These are phyloP conservation scores for Cladorrhinum samala DNA, from an alignment of 495 filamentous ascomycete species.

Conservation along the genomic window DNA sequence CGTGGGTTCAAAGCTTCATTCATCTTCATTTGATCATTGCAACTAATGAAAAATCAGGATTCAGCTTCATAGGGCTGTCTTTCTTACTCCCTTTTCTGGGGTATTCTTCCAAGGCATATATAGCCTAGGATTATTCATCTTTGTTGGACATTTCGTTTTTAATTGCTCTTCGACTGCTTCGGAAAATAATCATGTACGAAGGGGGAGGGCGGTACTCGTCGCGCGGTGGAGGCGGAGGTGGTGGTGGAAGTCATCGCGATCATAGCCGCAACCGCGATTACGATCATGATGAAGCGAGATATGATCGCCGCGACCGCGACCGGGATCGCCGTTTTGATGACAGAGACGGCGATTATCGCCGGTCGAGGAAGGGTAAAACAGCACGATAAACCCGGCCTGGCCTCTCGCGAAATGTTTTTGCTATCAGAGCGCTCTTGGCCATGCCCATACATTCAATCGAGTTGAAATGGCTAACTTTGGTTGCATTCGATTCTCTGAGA, in stretches of 20 bases:
- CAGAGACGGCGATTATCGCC: constrained; percentile 27
- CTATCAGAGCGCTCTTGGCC: constrained; percentile 6
- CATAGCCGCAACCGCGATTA: constrained; percentile 1
- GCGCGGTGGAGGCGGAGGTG: constrained; percentile 11
- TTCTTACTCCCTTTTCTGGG: too few species aligned
- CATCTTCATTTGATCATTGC: too few species aligned
- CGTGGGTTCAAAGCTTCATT: too few species aligned
- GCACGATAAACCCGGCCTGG: constrained; percentile 13
- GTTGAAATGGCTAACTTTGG: constrained; percentile 28
- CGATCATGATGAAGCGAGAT: background rate
- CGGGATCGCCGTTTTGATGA: constrained; percentile 20
- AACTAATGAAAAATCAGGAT: too few species aligned
- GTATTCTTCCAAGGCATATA: too few species aligned
- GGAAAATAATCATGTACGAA: constrained; percentile 18
- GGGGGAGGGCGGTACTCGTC: constrained; percentile 12
- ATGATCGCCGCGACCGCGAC: constrained; percentile 11
- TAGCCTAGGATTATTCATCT: too few species aligned
- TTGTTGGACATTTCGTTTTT: too few species aligned
- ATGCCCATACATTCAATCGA: background rate
- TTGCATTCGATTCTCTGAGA: constrained; percentile 3
- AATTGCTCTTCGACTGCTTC: too few species aligned
- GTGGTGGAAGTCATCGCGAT: constrained; percentile 13
- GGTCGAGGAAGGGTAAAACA: constrained; percentile 46
- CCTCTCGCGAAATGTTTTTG: constrained; percentile 7
- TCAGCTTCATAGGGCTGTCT: too few species aligned